These are phyloP conservation scores for Penicillium pancosmium DNA, from an alignment of 495 filamentous ascomycete genomes.

Conservation along the genomic window DNA sequence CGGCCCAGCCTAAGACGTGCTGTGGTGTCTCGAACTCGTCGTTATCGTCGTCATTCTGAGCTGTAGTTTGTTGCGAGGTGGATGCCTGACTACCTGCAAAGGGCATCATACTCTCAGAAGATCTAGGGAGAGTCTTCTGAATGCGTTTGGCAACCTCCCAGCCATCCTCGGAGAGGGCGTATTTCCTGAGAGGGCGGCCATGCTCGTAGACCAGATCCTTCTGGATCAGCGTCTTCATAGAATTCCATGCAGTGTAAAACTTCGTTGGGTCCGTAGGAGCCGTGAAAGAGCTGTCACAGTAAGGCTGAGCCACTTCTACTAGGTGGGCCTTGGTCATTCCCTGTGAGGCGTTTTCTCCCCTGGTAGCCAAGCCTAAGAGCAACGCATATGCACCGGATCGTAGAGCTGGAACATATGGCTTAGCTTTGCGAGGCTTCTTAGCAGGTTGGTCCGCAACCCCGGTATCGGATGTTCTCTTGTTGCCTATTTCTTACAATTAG, in stretches of 20 bases:
- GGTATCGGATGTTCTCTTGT: slow-evolving; percentile 51
- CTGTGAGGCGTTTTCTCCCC: slow-evolving; percentile 55
- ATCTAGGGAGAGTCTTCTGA: slow-evolving; percentile 46
- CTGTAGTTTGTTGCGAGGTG: slow-evolving; percentile 1
- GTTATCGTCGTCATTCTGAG: slow-evolving; percentile 15
- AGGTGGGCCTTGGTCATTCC: slow-evolving; percentile 69
- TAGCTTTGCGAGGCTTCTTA: slow-evolving; percentile 69
- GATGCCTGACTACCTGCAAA: slow-evolving; percentile 14
- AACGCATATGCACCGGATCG: slow-evolving; percentile 78
- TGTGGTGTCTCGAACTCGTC: slow-evolving; percentile 3
- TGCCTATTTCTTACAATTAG: slow-evolving; percentile 18
- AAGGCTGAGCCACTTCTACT: slow-evolving; percentile 69
- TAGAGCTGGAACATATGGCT: slow-evolving; percentile 70
- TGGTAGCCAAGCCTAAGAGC: slow-evolving; percentile 64
- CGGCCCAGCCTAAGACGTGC: background rate
- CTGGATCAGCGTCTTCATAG: slow-evolving; percentile 75
- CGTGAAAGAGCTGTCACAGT: slow-evolving; percentile 76
- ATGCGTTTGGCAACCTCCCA: slow-evolving; percentile 77
- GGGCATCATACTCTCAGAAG: slow-evolving; percentile 21
- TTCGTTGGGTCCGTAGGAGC: slow-evolving; percentile 66
- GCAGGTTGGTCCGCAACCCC: slow-evolving; percentile 42
- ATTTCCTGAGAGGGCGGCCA: slow-evolving; percentile 68
- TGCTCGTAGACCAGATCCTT: slow-evolving; percentile 78
- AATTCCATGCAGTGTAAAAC: slow-evolving; percentile 82
- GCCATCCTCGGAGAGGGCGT: slow-evolving; percentile 74